Evolutionary conservation across 1,284 basidiomycete genomes (phyloP).

Genomic region (Fomes fomentarius): DNA sequence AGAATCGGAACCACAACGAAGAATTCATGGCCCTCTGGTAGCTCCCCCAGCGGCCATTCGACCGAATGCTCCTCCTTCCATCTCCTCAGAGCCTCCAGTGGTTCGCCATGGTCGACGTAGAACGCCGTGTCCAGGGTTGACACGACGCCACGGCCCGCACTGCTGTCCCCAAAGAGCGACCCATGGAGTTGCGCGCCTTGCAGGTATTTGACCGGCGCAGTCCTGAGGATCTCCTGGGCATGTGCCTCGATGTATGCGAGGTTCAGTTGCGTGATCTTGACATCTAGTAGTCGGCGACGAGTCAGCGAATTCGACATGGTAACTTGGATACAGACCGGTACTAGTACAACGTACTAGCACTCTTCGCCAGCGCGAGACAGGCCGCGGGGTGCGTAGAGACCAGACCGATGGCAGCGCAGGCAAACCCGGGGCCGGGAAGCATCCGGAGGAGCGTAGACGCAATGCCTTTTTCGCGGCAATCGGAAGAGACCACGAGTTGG

Average conservation of each 20-base stretch:
- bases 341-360: conserved; percentile 6
- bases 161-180: conserved; percentile 2
- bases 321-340: too few relatives aligned
- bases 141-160: not conserved
- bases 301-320: not conserved
- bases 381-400: conserved; percentile 10
- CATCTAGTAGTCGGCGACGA: not conserved
- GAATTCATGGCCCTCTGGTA: conserved; percentile 8
- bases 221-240: not conserved
- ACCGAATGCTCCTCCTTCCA: not conserved
- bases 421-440: not conserved
- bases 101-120: conserved; percentile 11
- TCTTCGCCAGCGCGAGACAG: conserved; percentile 5
- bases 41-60: conserved; percentile 5
- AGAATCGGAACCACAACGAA: not conserved
- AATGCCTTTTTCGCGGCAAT: conserved; percentile 2
- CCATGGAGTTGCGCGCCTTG: not conserved
- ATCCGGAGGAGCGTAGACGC: conserved; percentile 2
- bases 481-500: conserved; percentile 12
- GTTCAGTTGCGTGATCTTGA: conserved; percentile 2
- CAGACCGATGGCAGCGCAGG: conserved; percentile 3
- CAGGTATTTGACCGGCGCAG: conserved; percentile 4
- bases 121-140: conserved; percentile 9
- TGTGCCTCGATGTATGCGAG: conserved; percentile 4
- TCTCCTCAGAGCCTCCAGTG: not conserved